Conservation (phyloP, 2,329 filamentous ascomycete genomes). For the Monilinia aucupariae region DNA sequence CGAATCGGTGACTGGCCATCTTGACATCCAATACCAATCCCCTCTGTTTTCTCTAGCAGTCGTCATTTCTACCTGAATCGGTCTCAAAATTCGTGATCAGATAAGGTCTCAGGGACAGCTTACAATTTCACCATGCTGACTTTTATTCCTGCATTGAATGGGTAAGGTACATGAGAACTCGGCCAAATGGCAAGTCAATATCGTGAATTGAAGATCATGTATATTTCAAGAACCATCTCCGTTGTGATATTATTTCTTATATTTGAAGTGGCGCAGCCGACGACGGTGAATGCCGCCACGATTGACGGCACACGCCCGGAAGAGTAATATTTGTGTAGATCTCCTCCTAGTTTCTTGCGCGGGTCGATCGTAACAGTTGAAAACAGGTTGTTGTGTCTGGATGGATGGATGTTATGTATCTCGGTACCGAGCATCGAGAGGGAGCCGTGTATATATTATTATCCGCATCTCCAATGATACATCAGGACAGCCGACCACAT, state of each 20-base stretch:
- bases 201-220: neutral
- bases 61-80: neutral
- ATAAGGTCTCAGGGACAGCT: slow-evolving; percentile 4
- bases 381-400: neutral
- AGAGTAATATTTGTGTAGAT: neutral
- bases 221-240: neutral
- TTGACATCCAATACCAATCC: neutral
- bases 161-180: neutral
- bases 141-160: neutral
- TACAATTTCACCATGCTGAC: neutral
- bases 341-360: neutral
- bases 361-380: neutral
- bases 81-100: neutral
- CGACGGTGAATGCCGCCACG: neutral
- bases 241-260: neutral
- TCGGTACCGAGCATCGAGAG: neutral
- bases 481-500: slow-evolving; percentile 9
- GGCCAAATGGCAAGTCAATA: neutral
- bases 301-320: neutral
- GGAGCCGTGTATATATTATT: neutral
- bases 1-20: neutral
- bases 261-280: neutral
- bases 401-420: neutral
- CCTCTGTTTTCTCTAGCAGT: neutral
- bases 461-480: neutral